Evolutionary conservation across 163 green algal species (phyloP), one percentile per base, ranked within the genome.

Genomic region (Scenedesmus sp.): DNA sequence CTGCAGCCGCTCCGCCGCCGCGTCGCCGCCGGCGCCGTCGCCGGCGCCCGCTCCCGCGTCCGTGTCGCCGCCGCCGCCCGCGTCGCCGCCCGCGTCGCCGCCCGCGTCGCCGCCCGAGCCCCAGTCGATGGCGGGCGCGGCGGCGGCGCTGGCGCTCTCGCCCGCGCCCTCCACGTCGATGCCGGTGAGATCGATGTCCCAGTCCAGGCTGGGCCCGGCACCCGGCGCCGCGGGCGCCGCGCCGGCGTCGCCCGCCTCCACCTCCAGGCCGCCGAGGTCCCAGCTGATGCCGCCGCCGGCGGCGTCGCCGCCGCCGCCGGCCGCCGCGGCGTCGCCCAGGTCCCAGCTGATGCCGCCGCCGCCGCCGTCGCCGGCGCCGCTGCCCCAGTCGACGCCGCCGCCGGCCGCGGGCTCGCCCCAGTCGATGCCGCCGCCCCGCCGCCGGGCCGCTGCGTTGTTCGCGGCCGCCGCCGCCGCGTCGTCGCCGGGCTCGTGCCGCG

Each of bases 1-100:
- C 62, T 85, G 78, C 63, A 88, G 75, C 57, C 82, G 69, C 20
- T 29, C 56, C 42, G 69, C 81, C 42, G 75, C 70, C 53, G 70
- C 74, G 62, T 86, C 71, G 4, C 42, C 44, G 33, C 50, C 75
- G 56, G 0, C 29, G 17, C 24, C 24, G 0, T 13, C 66, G 9
- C 31, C 31, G 24, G 60, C 72, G n/a, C 18, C 36, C n/a, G 15
- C 13, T 39, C 3, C 6, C 45, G 17, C 39, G 7, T 47, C 28
- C 51, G 29, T 11, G 53, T 63, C 18, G 39, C 57, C 29, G 45
- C 56, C 1, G 66, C 60, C 9, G 65, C 47, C 28, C n/a, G n/a
- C n/a, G n/a, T n/a, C n/a, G n/a, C n/a, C 29, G 26, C 44, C 54
- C 15, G 50, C 9, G 14, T 50, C 28, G 20, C 33, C 39, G 69